Base-by-base conservation (phyloP, 2,329 filamentous ascomycete genomes). In the Balansia obtecta region DNA sequence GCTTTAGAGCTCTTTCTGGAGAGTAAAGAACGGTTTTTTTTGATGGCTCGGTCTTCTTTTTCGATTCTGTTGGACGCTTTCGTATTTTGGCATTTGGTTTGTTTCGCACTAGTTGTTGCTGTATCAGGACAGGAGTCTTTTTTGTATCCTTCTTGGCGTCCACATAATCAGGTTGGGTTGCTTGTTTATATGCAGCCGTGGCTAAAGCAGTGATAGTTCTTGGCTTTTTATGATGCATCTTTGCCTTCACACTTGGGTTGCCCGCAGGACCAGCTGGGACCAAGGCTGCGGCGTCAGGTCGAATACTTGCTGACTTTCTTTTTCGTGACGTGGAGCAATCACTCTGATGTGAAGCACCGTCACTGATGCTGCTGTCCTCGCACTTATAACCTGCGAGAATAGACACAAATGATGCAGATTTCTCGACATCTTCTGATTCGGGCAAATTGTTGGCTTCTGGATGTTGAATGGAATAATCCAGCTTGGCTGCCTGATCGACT, bases 141-240 rank as follows among this genome's bases (percentile, higher is more conserved):
- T 13, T 33, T 18, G 12, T 10, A n/a, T 41, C 13, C 37, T 50
- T 20, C 1, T 13, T 16, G 7, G 32, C 47, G 22, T 37, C 44
- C n/a, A 45, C 50, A 39, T 61, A 55, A 32, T 69, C 65, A 10
- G 61, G 55, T 48, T 72, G 63, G 4, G 57, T 59, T 12, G 59
- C 50, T 40, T 53, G 50, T 50, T 61, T 60, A 60, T 90, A 93
- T 4, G 80, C 79, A 12, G 86, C 83, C 1, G 83, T 91, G 11
- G 87, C 86, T 46, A 86, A 68, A 40, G 81, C 86, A 0, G 88
- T 95, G 51, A 95, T 83, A 0, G 88, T 94, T 40, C 80, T 80
- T 0, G 82, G 68, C 63, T 85, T 90, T 66, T 86, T 88, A 64
- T 79, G 82, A 3, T 74, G 68, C 5, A 71, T 69, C 56, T 80